These are phyloP conservation scores for Nematocida sp. DNA, from an alignment of 371 early-diverging fungal species.

Conservation along the genomic window DNA sequence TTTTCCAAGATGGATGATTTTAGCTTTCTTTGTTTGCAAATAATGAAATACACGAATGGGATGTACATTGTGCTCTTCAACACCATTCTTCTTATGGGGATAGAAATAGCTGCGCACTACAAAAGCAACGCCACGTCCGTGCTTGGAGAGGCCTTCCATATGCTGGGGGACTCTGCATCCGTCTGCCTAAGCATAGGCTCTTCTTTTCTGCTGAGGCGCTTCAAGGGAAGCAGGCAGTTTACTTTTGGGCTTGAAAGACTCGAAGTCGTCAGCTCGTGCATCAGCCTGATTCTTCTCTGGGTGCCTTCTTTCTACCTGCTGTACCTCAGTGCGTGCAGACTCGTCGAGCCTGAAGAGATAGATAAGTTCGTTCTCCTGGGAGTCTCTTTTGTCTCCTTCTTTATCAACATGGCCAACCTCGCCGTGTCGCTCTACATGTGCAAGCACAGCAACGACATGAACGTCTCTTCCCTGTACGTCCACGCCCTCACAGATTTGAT, in stretches of 20 bases:
- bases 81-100: slow-evolving; percentile 20
- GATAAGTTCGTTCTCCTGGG: slow-evolving; percentile 4
- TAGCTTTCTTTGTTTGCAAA: slow-evolving; percentile 9
- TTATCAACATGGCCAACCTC: slow-evolving; percentile 37
- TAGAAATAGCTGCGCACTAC: slow-evolving; percentile 28
- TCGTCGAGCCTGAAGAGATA: not conserved
- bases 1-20: not conserved
- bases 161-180: slow-evolving; percentile 4
- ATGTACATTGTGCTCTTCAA: slow-evolving; percentile 44
- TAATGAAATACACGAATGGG: slow-evolving; percentile 49
- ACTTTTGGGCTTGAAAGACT: slow-evolving; percentile 40
- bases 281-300: slow-evolving; percentile 26
- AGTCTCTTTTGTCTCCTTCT: not conserved
- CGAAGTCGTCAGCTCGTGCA: slow-evolving; percentile 10
- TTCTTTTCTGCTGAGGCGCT: not conserved
- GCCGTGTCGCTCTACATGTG: slow-evolving; percentile 12
- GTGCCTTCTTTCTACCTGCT: slow-evolving; percentile 16
- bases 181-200: slow-evolving; percentile 8
- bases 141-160: slow-evolving; percentile 43
- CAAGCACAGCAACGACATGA: slow-evolving; percentile 16
- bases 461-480: slow-evolving; percentile 23
- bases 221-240: slow-evolving; percentile 6
- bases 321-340: not conserved
- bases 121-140: slow-evolving; percentile 31
- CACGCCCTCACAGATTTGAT: slow-evolving; percentile 39